phyloP scores from a whole-genome alignment of 108 stramenopile species.

The Pseudonitzschia multiseries region DNA sequence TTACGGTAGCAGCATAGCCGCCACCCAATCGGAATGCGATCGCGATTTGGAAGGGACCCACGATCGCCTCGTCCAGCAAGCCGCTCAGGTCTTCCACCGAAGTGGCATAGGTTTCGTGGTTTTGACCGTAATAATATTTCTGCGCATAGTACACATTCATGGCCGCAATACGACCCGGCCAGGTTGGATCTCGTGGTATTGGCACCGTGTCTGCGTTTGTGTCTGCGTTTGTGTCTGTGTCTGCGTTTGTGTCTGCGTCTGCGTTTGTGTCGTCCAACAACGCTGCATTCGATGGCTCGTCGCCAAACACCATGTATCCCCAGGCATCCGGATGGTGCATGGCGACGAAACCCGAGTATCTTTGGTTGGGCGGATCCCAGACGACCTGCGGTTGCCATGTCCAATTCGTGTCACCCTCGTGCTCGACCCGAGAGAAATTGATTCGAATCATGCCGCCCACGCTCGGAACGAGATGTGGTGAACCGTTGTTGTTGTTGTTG shows the following conservation, averaged over 20 bases:
- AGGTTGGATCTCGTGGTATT: constrained; percentile 41
- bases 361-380: constrained; percentile 47
- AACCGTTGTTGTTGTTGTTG: background rate
- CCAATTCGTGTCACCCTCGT: constrained; percentile 62
- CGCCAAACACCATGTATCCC: constrained; percentile 60
- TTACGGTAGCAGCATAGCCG: constrained; percentile 21
- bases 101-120: constrained; percentile 23
- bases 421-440: constrained; percentile 61
- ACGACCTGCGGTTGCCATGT: constrained; percentile 70
- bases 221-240: background rate
- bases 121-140: constrained; percentile 32
- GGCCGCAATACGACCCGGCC: constrained; percentile 72
- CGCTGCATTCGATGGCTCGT: too few species aligned
- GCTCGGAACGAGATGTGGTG: constrained; percentile 6
- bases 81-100: constrained; percentile 9
- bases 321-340: constrained; percentile 73
- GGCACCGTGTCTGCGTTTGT: background rate
- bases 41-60: constrained; percentile 25
- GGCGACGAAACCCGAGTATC: constrained; percentile 40
- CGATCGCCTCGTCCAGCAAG: constrained; percentile 14
- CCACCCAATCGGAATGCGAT: constrained; percentile 10
- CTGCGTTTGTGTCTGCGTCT: background rate
- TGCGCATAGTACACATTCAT: constrained; percentile 88
- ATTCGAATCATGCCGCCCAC: constrained; percentile 49
- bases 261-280: too few species aligned